phyloP scores from a whole-genome alignment of 2,329 filamentous ascomycete genomes.

The Diaporthe sp. region DNA sequence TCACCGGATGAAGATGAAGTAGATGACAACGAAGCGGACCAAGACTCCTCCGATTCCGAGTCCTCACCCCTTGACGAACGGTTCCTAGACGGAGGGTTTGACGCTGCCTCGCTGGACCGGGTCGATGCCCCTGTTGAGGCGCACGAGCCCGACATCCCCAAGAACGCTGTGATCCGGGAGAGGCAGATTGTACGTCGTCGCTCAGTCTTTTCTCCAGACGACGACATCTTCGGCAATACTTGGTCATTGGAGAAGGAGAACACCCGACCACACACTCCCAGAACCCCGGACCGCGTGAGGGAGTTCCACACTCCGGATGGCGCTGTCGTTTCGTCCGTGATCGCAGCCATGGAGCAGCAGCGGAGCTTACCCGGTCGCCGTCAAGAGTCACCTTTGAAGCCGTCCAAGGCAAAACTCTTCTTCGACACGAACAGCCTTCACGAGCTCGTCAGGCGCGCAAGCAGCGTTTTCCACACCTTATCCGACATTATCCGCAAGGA shows the following conservation, averaged over 20 bases:
- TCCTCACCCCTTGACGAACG: conserved; percentile 58
- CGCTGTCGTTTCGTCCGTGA: conserved; percentile 72
- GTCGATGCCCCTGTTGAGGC: conserved; percentile 59
- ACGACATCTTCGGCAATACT: conserved; percentile 74
- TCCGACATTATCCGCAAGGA: conserved; percentile 72
- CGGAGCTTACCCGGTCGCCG: conserved; percentile 60
- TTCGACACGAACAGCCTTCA: conserved; percentile 80
- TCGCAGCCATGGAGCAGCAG: conserved; percentile 74
- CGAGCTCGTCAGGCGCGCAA: conserved; percentile 74
- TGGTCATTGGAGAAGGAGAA: conserved; percentile 60
- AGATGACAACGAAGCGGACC: conserved; percentile 51
- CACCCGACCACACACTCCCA: conserved; percentile 53
- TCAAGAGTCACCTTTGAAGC: conserved; percentile 51
- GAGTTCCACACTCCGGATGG: conserved; percentile 51
- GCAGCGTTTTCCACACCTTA: conserved; percentile 70
- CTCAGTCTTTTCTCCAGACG: conserved; percentile 76
- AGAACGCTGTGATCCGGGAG: conserved; percentile 68
- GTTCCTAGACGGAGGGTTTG: conserved; percentile 63
- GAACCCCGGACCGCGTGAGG: conserved; percentile 54
- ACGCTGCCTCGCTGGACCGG: conserved; percentile 59
- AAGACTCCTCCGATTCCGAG: conserved; percentile 56
- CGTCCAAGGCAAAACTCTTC: conserved; percentile 69
- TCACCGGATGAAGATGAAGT: conserved; percentile 74
- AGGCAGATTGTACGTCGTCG: conserved; percentile 66
- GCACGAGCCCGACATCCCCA: conserved; percentile 60